Evolutionary conservation across 2,329 filamentous ascomycete species (phyloP).

Genomic region (Aspergillus awamori): DNA sequence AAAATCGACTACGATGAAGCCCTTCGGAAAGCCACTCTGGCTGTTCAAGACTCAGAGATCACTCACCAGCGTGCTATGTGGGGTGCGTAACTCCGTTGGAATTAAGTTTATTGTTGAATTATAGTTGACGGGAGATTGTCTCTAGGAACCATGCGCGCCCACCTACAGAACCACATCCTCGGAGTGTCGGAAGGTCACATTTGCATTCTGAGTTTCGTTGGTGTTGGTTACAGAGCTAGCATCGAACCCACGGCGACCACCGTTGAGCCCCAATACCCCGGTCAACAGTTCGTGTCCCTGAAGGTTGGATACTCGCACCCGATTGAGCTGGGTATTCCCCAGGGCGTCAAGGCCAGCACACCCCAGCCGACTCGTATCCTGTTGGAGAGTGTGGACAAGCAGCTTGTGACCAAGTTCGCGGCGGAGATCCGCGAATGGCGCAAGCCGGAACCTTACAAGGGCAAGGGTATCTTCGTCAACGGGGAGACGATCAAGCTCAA

Average conservation of each 20-base stretch:
- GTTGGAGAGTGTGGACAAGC: constrained; percentile 83
- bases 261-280: constrained; percentile 67
- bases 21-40: constrained; percentile 66
- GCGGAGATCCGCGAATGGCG: constrained; percentile 87
- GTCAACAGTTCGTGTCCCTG: constrained; percentile 85
- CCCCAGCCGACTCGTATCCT: constrained; percentile 90
- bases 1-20: constrained; percentile 68
- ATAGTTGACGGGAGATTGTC: constrained; percentile 24
- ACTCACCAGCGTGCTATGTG: constrained; percentile 91
- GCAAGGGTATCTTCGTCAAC: constrained; percentile 98
- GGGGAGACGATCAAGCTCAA: constrained; percentile 98
- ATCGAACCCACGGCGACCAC: constrained; percentile 76
- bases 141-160: constrained; percentile 82
- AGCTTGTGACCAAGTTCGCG: constrained; percentile 87
- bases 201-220: constrained; percentile 87
- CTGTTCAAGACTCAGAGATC: constrained; percentile 67
- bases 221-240: constrained; percentile 90
- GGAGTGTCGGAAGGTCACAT: constrained; percentile 97
- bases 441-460: constrained; percentile 95
- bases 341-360: constrained; percentile 80
- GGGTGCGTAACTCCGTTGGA: constrained; percentile 61
- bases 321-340: constrained; percentile 82
- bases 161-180: constrained; percentile 85
- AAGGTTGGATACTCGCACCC: constrained; percentile 98
- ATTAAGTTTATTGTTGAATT: constrained; percentile 1